Conservation (phyloP, 2,329 filamentous ascomycete genomes). For the Aureobasidium subglaciale region DNA sequence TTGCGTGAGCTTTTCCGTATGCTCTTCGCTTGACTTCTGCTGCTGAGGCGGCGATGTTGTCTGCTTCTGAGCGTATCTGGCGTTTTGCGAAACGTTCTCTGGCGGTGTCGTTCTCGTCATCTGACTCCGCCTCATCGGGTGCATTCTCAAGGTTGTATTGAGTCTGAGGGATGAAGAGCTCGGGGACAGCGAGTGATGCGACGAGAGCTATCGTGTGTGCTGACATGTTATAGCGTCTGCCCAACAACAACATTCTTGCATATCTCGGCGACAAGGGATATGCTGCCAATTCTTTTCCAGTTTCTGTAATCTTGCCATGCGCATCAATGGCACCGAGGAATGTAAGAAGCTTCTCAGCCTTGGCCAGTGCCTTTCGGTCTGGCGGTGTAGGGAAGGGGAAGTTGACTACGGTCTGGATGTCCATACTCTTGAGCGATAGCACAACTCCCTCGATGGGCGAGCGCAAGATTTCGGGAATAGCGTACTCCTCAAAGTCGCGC, state of each 20-base stretch:
- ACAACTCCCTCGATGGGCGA: constrained; percentile 89
- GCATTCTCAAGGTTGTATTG: constrained; percentile 44
- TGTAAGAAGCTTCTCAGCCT: constrained; percentile 77
- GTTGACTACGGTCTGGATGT: constrained; percentile 79
- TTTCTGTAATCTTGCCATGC: constrained; percentile 64
- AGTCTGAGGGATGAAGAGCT: constrained; percentile 77
- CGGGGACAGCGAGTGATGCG: constrained; percentile 77
- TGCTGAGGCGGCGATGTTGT: constrained; percentile 53
- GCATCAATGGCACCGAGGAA: constrained; percentile 73
- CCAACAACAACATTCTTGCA: constrained; percentile 83
- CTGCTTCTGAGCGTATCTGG: constrained; percentile 51
- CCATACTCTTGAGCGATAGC: constrained; percentile 90
- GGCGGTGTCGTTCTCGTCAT: constrained; percentile 19
- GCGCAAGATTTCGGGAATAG: constrained; percentile 78
- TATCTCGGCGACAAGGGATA: constrained; percentile 90
- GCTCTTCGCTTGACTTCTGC: constrained; percentile 58
- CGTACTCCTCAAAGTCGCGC: constrained; percentile 77
- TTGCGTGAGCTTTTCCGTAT: constrained; percentile 66
- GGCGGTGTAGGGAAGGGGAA: constrained; percentile 96
- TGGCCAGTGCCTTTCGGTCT: constrained; percentile 64
- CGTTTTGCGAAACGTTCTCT: constrained; percentile 5
- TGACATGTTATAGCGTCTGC: constrained; percentile 72
- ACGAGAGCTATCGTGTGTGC: constrained; percentile 84
- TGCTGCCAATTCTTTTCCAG: constrained; percentile 74
- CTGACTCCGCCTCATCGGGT: constrained; percentile 30